Conservation (phyloP, 371 early-diverging fungal genomes). For the Vairimorpha ceranae region DNA sequence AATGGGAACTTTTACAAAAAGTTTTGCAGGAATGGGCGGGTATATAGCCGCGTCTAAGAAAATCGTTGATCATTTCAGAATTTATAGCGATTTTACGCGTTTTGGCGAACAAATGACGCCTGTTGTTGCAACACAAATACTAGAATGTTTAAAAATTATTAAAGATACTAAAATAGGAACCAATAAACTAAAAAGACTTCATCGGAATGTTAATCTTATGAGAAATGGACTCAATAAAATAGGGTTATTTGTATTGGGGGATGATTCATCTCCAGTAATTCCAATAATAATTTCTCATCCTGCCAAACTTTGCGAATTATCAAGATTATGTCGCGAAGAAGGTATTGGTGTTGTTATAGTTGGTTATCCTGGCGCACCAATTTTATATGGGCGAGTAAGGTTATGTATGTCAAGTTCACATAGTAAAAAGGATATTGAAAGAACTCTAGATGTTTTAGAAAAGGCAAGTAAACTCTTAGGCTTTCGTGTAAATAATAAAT, state of each 20-base stretch:
- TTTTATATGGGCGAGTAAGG: conserved; percentile 83
- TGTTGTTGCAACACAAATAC: conserved; percentile 82
- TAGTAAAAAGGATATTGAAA: conserved; percentile 80
- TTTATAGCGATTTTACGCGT: conserved; percentile 70
- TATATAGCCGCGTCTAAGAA: conserved; percentile 77
- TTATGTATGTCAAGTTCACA: conserved; percentile 92
- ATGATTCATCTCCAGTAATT: conserved; percentile 83
- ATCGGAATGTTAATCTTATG: conserved; percentile 78
- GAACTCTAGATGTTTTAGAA: conserved; percentile 63
- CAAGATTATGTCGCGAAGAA: conserved; percentile 76
- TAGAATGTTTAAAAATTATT: conserved; percentile 66
- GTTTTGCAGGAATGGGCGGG: conserved; percentile 95
- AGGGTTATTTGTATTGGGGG: conserved; percentile 89
- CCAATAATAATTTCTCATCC: conserved; percentile 90
- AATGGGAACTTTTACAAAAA: conserved; percentile 99
- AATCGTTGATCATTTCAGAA: conserved; percentile 76
- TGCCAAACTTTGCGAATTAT: conserved; percentile 89
- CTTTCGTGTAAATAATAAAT: conserved; percentile 6
- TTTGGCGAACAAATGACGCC: conserved; percentile 87
- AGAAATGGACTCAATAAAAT: conserved; percentile 70
- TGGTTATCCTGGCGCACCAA: conserved; percentile 93
- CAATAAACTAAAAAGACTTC: conserved; percentile 71
- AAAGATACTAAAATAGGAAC: conserved; percentile 67
- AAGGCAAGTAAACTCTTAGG: conserved; percentile 60
- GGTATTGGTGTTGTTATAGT: conserved; percentile 94